Evolutionary conservation across 2,329 filamentous ascomycete genomes (phyloP), one percentile per base, ranked within the genome.

Genomic region (Trichoderma arundinaceum): DNA sequence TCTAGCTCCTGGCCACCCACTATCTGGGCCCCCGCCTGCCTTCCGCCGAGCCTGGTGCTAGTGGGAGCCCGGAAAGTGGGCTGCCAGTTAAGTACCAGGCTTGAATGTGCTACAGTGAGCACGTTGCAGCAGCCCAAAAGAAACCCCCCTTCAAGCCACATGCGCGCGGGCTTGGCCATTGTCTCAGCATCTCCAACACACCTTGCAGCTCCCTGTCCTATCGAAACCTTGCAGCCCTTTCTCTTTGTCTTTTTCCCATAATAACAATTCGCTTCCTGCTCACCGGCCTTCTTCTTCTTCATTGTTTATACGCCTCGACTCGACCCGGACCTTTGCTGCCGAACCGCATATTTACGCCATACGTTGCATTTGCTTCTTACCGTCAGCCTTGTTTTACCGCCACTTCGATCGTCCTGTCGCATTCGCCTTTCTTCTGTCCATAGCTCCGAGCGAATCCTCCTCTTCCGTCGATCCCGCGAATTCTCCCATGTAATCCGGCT

Each of bases 401-500:
- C 39, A 62, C 59, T 62, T 62, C n/a, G 48, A 53, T 53, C 15
- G 51, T 53, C 51, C 51, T 15, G 52, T 44, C 59, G 38, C 59
- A 62, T 54, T 48, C 6, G 38, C 46, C 7, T 19, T 41, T 35
- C 7, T 9, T 32, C 15, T 33, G 15, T n/a, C 41, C 59, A 61
- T 44, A 44, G 59, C 59, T 51, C 10, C 59, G 15, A 33, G n/a
- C 38, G 13, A 41, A 43, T 35, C 49, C 38, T 43, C 15, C 35
- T 32, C n/a, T 57, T 19, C 61, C 43, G 61, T 57, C 52, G 52
- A 64, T 57, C 43, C 48, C 52, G 43, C 49, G 19, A n/a, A 12
- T 10, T 33, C 61, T 9, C 57, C 64, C 64, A 66, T 66, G 64
- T 54, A 32, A 54, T 33, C 35, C 28, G 49, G 48, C 57, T 66